These are phyloP conservation scores for Logfia minima DNA, from an alignment of 129 eudicot species.

Conservation along the genomic window DNA sequence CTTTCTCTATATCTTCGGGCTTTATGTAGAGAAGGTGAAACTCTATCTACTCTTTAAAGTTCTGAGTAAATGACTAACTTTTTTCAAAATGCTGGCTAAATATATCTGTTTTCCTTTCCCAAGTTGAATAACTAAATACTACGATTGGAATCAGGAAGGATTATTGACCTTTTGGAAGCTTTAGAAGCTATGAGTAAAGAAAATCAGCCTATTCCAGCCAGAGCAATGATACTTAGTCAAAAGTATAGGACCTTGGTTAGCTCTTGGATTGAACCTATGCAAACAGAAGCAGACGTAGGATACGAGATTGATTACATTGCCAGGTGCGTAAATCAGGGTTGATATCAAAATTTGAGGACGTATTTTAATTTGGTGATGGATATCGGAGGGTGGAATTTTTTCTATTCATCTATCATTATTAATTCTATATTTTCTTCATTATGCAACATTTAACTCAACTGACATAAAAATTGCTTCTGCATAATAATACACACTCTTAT, in stretches of 20 bases:
- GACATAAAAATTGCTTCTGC: too few relatives aligned
- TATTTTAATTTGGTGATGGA: constrained; percentile 1
- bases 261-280: constrained; percentile 99
- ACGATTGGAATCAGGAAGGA: constrained; percentile 57
- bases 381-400: neutral
- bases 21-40: constrained; percentile 78
- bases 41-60: constrained; percentile 11
- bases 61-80: constrained; percentile 11
- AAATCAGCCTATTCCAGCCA: constrained; percentile 72
- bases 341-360: neutral
- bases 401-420: neutral
- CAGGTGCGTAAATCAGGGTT: constrained; percentile 44
- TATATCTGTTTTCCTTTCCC: neutral
- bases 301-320: constrained; percentile 89
- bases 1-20: constrained; percentile 96
- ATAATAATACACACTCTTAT: too few relatives aligned
- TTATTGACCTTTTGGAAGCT: constrained; percentile 85
- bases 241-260: constrained; percentile 93
- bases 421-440: too few relatives aligned
- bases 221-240: constrained; percentile 94
- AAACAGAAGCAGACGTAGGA: constrained; percentile 95
- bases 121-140: neutral
- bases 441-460: too few relatives aligned
- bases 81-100: neutral
- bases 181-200: constrained; percentile 87